Percentiles rank a stretch among this genome's conserved stretches.
These are phyloP conservation scores for Zanthoxylum bungeanum DNA, from an alignment of 345 rosid species.

Conservation along the genomic window DNA sequence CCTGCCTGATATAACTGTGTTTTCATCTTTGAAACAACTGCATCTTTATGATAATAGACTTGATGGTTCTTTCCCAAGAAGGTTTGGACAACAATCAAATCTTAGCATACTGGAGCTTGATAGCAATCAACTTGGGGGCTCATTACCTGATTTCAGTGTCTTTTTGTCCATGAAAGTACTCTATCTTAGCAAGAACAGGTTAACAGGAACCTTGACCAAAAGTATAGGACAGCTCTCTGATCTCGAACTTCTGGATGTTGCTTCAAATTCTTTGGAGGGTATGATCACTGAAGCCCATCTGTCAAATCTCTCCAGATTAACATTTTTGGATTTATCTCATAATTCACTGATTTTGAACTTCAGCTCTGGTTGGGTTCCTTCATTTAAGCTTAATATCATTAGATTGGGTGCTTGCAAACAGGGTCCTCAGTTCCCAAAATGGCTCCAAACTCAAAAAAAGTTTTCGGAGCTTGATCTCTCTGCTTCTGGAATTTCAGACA, in stretches of 20 bases:
- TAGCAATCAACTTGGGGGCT: neutral
- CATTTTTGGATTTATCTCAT: neutral
- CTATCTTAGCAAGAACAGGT: neutral
- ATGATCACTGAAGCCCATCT: constrained; percentile 7
- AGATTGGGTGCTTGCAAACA: constrained; percentile 2
- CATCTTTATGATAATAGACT: constrained; percentile 5
- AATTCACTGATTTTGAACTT: constrained; percentile 7
- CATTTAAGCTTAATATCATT: constrained; percentile 15
- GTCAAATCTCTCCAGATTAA: neutral
- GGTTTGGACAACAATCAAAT: neutral
- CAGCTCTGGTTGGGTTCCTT: constrained; percentile 25
- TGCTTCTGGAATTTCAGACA: constrained; percentile 23
- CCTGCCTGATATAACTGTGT: neutral
- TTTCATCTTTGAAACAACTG: constrained; percentile 9
- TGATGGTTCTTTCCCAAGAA: constrained; percentile 13
- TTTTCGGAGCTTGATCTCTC: constrained; percentile 19
- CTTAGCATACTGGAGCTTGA: neutral
- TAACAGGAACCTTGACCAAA: constrained; percentile 8
- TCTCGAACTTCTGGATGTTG: constrained; percentile 8
- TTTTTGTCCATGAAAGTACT: neutral
- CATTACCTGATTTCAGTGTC: neutral
- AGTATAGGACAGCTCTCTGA: constrained; percentile 5
- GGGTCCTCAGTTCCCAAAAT: constrained; percentile 26
- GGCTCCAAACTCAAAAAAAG: constrained; percentile 22
- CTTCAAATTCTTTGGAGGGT: constrained; percentile 17